phyloP scores from a whole-genome alignment of 1,139 yeast species.

The Taphrina confusa region DNA sequence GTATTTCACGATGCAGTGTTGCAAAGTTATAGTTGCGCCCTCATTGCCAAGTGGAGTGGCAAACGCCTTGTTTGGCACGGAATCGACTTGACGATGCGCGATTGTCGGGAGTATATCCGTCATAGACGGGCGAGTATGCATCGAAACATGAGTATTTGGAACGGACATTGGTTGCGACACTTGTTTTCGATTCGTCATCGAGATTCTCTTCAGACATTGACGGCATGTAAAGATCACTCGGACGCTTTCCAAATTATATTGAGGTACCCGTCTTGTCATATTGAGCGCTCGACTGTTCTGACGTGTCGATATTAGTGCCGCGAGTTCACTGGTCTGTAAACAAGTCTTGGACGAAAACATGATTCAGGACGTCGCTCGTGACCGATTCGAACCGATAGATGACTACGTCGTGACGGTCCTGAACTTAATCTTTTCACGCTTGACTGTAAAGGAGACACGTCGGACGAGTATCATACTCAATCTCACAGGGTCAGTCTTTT shows the following conservation, averaged over 20 bases:
- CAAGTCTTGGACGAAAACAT: neutral
- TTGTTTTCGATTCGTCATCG: neutral
- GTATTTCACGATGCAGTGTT: neutral
- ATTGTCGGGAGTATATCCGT: neutral
- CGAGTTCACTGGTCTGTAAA: neutral
- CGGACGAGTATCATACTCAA: neutral
- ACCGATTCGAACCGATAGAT: neutral
- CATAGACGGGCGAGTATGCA: neutral
- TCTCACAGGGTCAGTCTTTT: conserved; percentile 6
- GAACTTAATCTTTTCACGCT: neutral
- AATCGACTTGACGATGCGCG: neutral
- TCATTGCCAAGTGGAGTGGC: neutral
- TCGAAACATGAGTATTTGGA: neutral
- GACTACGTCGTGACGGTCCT: neutral
- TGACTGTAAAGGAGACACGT: neutral
- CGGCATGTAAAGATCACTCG: conserved; percentile 3
- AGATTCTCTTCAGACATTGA: neutral
- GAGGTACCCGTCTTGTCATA: neutral
- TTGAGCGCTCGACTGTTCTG: neutral
- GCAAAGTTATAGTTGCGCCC: neutral
- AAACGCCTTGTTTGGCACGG: neutral
- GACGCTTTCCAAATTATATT: neutral
- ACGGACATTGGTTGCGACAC: neutral
- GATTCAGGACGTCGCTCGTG: neutral
- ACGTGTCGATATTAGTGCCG: neutral